Conservation (phyloP, 148 eudicot species). For the Heliamphora exappendiculata region DNA sequence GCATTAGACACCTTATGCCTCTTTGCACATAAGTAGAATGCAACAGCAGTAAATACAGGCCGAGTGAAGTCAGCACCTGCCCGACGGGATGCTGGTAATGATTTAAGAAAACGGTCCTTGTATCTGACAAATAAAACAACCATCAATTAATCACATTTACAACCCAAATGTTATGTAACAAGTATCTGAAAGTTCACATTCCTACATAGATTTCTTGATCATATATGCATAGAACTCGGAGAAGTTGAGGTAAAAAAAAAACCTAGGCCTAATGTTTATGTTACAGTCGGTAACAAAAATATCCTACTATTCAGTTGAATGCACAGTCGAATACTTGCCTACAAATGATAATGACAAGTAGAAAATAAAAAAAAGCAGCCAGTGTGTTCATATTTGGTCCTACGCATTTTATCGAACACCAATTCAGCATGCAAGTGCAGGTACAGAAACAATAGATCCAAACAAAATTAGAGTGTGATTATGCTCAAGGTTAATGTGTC, state of each 20-base stretch:
- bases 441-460: not conserved
- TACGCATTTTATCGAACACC: constrained; percentile 25
- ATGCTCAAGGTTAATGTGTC: constrained; percentile 10
- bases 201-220: not conserved
- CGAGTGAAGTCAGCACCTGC: constrained; percentile 71
- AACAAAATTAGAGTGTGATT: not conserved
- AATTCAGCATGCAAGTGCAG: not conserved
- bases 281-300: not conserved
- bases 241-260: not conserved
- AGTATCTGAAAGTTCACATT: not conserved
- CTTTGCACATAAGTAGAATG: constrained; percentile 90
- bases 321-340: not conserved
- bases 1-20: constrained; percentile 54
- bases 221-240: not conserved
- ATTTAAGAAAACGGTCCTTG: constrained; percentile 70
- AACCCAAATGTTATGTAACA: not conserved
- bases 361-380: not conserved
- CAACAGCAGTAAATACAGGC: constrained; percentile 89
- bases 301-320: not conserved
- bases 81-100: constrained; percentile 67
- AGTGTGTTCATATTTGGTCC: not conserved
- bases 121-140: constrained; percentile 43
- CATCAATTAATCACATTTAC: not conserved
- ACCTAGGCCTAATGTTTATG: not conserved
- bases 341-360: too few relatives aligned